These are phyloP conservation scores for Selaginella moellendorffii DNA, from an alignment of 75 land plant species.

Conservation along the genomic window DNA sequence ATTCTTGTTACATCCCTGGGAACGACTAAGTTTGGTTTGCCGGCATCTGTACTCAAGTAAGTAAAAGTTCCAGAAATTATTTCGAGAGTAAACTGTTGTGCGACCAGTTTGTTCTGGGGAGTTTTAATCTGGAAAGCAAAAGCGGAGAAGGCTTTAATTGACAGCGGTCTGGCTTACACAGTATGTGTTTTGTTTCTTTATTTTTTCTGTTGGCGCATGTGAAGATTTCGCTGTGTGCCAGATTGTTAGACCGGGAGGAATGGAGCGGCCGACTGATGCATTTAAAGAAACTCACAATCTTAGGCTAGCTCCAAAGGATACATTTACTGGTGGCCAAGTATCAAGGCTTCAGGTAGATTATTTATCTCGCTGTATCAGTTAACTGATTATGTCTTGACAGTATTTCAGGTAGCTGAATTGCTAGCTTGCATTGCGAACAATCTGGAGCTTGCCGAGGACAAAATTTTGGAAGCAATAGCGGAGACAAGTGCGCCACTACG, in stretches of 20 bases:
- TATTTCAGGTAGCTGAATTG: constrained; percentile 51
- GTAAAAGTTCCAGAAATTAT: neutral
- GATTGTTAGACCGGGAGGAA: constrained; percentile 97
- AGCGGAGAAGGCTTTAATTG: constrained; percentile 74
- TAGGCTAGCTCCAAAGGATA: constrained; percentile 50
- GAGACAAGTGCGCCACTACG: constrained; percentile 79
- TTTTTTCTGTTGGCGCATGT: no score
- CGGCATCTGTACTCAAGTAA: constrained; percentile 91
- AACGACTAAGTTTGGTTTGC: constrained; percentile 86
- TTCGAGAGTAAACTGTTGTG: neutral
- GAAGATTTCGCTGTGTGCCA: no score
- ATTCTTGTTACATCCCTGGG: constrained; percentile 84
- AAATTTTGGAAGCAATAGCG: constrained; percentile 82
- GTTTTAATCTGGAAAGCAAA: constrained; percentile 91
- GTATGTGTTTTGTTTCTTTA: constrained; percentile 27
- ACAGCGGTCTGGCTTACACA: constrained; percentile 90
- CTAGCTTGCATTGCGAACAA: constrained; percentile 67
- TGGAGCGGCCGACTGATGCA: constrained; percentile 93
- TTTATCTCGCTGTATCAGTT: neutral
- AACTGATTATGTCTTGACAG: neutral
- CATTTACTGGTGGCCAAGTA: constrained; percentile 72
- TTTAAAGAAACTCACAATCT: constrained; percentile 84
- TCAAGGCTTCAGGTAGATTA: constrained; percentile 70
- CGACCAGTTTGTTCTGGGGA: constrained; percentile 83
- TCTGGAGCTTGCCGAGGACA: constrained; percentile 45